Conservation (phyloP, 768 basidiomycete genomes). For the Ramaria rubella region DNA sequence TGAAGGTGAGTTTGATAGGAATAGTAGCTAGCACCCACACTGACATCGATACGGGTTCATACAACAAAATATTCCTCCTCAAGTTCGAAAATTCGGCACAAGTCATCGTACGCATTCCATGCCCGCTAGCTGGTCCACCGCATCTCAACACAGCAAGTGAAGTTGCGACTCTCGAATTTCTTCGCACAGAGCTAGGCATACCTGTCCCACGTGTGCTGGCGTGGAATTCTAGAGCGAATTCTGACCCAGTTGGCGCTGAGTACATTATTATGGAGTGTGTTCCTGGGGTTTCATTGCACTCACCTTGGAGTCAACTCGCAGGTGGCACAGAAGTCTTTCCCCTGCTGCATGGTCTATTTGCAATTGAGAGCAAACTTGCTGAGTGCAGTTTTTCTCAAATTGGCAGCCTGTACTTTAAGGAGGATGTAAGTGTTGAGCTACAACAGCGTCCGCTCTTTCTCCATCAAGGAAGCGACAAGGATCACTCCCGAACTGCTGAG, state of each 20-base stretch:
- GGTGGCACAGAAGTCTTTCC: background rate
- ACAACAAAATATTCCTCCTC: slow-evolving; percentile 36
- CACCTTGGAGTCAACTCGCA: slow-evolving; percentile 12
- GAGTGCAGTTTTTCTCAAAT: background rate
- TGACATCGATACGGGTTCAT: slow-evolving; percentile 25
- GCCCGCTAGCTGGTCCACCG: slow-evolving; percentile 31
- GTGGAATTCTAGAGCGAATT: slow-evolving; percentile 24
- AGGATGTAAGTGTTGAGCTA: background rate
- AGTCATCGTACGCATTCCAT: slow-evolving; percentile 39
- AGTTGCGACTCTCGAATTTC: slow-evolving; percentile 39
- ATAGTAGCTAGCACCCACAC: background rate
- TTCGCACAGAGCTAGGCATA: slow-evolving; percentile 31
- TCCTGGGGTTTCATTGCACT: background rate
- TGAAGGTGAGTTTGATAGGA: background rate
- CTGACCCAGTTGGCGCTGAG: slow-evolving; percentile 36
- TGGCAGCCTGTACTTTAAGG: slow-evolving; percentile 7
- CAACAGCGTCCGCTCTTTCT: background rate
- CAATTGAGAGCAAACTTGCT: background rate
- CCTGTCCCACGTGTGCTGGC: slow-evolving; percentile 38
- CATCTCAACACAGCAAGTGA: slow-evolving; percentile 38
- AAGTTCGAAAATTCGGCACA: slow-evolving; percentile 30
- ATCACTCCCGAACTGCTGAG: background rate
- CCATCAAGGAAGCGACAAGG: background rate
- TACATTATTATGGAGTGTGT: slow-evolving; percentile 42
- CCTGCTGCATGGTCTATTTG: background rate